Conservation (phyloP, 768 basidiomycete species). For the Kwoniella mangroviensis region DNA sequence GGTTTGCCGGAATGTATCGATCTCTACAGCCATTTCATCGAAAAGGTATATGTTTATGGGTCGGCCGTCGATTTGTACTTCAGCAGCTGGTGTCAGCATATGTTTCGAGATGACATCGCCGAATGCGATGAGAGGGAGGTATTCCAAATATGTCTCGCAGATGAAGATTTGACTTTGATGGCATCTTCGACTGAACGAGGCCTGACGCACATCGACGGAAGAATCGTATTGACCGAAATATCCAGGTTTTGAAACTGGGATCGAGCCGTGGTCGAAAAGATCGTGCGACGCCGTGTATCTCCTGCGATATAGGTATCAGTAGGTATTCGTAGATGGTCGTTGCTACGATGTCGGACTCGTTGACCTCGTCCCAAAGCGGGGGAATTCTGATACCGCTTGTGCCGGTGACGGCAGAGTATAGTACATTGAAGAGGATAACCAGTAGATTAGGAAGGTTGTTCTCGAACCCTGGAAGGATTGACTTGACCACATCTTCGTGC, state of each 20-base stretch:
- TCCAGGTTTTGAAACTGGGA: conserved; percentile 13
- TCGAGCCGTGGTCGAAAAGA: no score
- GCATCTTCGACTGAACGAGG: conserved; percentile 8
- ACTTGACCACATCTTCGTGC: conserved; percentile 16
- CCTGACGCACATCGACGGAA: neutral
- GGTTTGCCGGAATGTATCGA: conserved; percentile 7
- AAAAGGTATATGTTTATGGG: conserved; percentile 8
- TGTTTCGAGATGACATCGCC: neutral
- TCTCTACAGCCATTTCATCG: conserved; percentile 22
- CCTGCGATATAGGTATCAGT: conserved; percentile 2
- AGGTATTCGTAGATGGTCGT: conserved; percentile 22
- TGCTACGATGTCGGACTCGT: neutral
- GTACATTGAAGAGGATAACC: conserved; percentile 1
- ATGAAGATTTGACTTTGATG: conserved; percentile 20
- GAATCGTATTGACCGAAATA: conserved; percentile 15
- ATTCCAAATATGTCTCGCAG: conserved; percentile 20
- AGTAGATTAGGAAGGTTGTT: neutral
- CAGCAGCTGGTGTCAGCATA: neutral
- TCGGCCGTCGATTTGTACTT: neutral
- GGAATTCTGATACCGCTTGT: no score
- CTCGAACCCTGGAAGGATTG: conserved; percentile 11
- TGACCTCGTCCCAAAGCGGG: neutral
- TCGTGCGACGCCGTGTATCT: conserved; percentile 8
- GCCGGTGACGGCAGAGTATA: neutral
- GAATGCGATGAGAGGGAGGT: conserved; percentile 6